Conservation (phyloP, 2,329 filamentous ascomycete species). For the Fusarium illudens region DNA sequence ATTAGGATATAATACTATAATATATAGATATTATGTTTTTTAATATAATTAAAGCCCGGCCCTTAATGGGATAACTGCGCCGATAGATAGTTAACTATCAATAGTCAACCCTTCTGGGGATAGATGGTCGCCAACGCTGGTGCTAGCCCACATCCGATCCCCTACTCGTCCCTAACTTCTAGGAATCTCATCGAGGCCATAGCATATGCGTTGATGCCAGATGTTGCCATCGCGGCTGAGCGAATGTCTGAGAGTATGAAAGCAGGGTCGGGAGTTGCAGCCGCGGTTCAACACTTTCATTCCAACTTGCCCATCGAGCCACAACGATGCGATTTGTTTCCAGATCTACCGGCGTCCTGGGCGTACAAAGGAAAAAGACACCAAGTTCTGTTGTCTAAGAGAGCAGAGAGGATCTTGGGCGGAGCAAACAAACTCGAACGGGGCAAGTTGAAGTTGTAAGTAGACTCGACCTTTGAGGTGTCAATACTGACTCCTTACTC, state of each 20-base stretch:
- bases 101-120: slow-evolving; percentile 5
- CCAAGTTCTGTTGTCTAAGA: not conserved
- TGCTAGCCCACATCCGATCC: not conserved
- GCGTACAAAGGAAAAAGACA: not conserved
- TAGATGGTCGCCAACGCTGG: not conserved
- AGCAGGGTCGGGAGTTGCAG: not conserved
- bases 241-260: not conserved
- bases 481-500: not conserved
- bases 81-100: not conserved
- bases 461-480: not conserved
- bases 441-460: not conserved
- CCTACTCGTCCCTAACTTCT: not conserved
- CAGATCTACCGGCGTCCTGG: not conserved
- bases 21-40: too few relatives aligned
- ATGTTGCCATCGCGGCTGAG: not conserved
- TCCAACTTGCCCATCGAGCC: not conserved
- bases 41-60: too few relatives aligned
- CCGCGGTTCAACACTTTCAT: slow-evolving; percentile 1
- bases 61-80: too few relatives aligned
- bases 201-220: not conserved
- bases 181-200: not conserved
- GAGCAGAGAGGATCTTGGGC: not conserved
- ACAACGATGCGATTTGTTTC: not conserved
- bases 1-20: too few relatives aligned
- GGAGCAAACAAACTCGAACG: not conserved